Percentiles rank a stretch among this genome's conserved stretches.
Evolutionary conservation across 495 filamentous ascomycete genomes (phyloP).

Genomic region (Baudoinia panamericana): DNA sequence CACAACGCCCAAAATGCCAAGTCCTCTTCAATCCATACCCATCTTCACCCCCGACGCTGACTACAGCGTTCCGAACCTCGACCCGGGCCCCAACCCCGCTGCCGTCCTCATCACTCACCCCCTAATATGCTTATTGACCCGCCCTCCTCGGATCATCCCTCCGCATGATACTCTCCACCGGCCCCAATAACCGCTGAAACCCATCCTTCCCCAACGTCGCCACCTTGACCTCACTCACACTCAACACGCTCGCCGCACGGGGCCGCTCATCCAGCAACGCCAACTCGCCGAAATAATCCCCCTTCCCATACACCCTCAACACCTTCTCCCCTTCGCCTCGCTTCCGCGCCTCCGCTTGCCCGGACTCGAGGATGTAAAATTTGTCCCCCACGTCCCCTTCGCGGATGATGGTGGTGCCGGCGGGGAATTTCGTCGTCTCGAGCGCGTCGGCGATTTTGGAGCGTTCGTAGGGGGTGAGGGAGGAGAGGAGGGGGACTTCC

Average conservation of each 20-base stretch:
- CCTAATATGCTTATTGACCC: too few relatives aligned
- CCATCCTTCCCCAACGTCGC: constrained; percentile 84
- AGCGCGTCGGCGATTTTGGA: constrained; percentile 94
- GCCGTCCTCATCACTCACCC: too few relatives aligned
- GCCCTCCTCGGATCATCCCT: constrained; percentile 53
- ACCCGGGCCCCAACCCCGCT: too few relatives aligned
- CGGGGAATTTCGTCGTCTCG: constrained; percentile 72
- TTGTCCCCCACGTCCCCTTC: constrained; percentile 86
- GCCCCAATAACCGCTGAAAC: constrained; percentile 84
- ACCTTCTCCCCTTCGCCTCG: constrained; percentile 37
- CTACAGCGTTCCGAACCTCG: too few relatives aligned
- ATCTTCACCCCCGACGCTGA: too few relatives aligned
- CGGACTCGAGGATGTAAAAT: constrained; percentile 83
- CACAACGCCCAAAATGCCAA: too few relatives aligned
- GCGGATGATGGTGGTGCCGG: constrained; percentile 69
- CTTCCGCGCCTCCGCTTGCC: constrained; percentile 79
- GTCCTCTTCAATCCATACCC: too few relatives aligned
- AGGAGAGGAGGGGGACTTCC: constrained; percentile 78
- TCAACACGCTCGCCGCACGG: constrained; percentile 78
- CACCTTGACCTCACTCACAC: constrained; percentile 79
- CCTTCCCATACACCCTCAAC: constrained; percentile 71
- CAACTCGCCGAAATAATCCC: constrained; percentile 94
- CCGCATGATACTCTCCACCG: constrained; percentile 90
- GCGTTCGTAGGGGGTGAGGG: constrained; percentile 78
- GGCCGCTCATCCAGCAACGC: constrained; percentile 88